Base-by-base conservation (phyloP, 768 basidiomycete genomes). In the Kwoniella heveanensis region DNA sequence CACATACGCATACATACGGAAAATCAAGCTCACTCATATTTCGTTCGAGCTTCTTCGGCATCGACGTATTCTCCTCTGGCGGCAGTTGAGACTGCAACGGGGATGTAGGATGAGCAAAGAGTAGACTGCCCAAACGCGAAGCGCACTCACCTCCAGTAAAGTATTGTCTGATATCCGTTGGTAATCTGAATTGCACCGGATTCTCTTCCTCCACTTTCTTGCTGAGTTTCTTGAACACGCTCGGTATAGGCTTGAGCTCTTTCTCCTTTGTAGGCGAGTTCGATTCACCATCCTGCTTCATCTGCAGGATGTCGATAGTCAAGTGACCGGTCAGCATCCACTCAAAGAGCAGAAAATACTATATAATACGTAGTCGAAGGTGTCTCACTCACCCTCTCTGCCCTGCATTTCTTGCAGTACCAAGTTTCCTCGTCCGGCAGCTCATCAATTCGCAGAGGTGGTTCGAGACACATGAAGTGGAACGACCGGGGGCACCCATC, bases 401-500 rank as follows among this genome's bases (percentile, higher is more conserved):
- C 65, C 25, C 58, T 32, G 39, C 80, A 80, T 32, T 78, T 73
- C 32, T 76, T 81, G 74, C 83, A 83, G 71, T 79, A 83, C 83
- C 83, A 83, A 2, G 62, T 64, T 49, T 77, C 77, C 59, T 82
- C 80, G 9, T 91, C 90, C 13, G 90, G 89, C 49, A 96, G 86
- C 79, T 96, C 92, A 65, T 89, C 84, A 53, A 87, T 83, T 66
- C 93, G 90, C 83, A 97, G 86, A 22, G 96, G 96, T 57, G 96
- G 96, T 79, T 99, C 90, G 68, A 99, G 85, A 80, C 96, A 99
- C 86, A 90, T 88, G 64, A 98, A 87, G 81, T 99, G 96, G 80
- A 96, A 99, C 7, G 93, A 92, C 67, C 89, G 83, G 36, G 95
- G 91, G 78, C 96, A 99, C 21, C 94, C 93, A 79, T 98, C 96